phyloP scores from a whole-genome alignment of 1,284 basidiomycete species.

The Neonothopanus nambi region DNA sequence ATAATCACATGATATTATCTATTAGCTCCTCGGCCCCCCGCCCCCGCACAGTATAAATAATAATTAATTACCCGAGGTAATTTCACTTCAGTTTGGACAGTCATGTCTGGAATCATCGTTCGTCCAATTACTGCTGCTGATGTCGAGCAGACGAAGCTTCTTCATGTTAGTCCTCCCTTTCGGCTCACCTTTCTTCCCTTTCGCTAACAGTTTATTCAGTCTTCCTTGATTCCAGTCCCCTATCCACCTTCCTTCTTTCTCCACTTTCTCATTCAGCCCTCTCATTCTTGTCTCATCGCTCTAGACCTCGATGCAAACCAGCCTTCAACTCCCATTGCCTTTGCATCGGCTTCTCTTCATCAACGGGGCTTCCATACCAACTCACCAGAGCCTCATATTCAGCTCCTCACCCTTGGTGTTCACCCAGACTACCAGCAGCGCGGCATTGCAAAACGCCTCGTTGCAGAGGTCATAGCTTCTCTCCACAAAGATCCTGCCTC shows the following conservation, averaged over 20 bases:
- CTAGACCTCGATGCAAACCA: slow-evolving; percentile 29
- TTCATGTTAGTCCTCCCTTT: slow-evolving; percentile 43
- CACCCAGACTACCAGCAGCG: slow-evolving; percentile 44
- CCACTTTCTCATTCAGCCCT: slow-evolving; percentile 50
- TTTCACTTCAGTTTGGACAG: neutral
- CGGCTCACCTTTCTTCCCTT: neutral
- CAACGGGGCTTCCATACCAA: neutral
- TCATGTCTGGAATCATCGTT: slow-evolving; percentile 28
- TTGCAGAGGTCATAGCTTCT: slow-evolving; percentile 34
- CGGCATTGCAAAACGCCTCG: slow-evolving; percentile 51
- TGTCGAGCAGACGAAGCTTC: slow-evolving; percentile 38
- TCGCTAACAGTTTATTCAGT: slow-evolving; percentile 28
- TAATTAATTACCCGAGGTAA: neutral
- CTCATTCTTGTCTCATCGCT: slow-evolving; percentile 51
- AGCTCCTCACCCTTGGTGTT: slow-evolving; percentile 62
- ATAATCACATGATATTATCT: slow-evolving; percentile 4
- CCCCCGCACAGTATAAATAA: neutral
- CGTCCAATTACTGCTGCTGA: slow-evolving; percentile 38
- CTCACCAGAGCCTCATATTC: slow-evolving; percentile 35
- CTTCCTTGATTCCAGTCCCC: slow-evolving; percentile 41
- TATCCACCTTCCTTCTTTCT: slow-evolving; percentile 55
- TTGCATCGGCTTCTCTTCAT: slow-evolving; percentile 48
- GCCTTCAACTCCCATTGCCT: slow-evolving; percentile 42
- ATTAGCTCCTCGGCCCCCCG: slow-evolving; percentile 1
- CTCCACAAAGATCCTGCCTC: slow-evolving; percentile 10